Evolutionary conservation across 2,329 filamentous ascomycete species (phyloP).

Genomic region (Herpotrichia juniperi): DNA sequence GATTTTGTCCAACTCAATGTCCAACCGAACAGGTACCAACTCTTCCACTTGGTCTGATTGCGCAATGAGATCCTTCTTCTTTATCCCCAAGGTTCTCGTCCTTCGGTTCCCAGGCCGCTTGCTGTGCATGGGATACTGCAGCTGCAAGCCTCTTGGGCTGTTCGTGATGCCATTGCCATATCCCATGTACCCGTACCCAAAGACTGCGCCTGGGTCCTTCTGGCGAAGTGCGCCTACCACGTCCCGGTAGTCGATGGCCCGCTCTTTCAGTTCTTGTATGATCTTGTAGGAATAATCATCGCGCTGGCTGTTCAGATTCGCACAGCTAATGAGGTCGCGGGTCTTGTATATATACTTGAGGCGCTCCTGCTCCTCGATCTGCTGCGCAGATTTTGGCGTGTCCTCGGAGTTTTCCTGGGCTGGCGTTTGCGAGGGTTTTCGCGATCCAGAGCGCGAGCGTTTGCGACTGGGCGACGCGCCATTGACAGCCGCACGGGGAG

Average conservation of each 20-base stretch:
- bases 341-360: conserved; percentile 63
- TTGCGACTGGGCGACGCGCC: conserved; percentile 60
- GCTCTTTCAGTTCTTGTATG: conserved; percentile 61
- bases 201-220: conserved; percentile 63
- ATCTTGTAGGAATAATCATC: conserved; percentile 62
- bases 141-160: conserved; percentile 61
- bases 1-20: conserved; percentile 95
- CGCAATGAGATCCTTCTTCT: conserved; percentile 74
- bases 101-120: conserved; percentile 77
- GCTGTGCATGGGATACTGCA: conserved; percentile 82
- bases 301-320: conserved; percentile 56
- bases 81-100: conserved; percentile 74
- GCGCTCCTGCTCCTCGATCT: conserved; percentile 25
- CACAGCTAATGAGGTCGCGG: conserved; percentile 66
- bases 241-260: conserved; percentile 35
- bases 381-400: conserved; percentile 40
- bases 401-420: conserved; percentile 45
- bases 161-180: conserved; percentile 88
- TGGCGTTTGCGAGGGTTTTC: conserved; percentile 51
- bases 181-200: conserved; percentile 79
- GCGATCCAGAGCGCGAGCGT: conserved; percentile 65
- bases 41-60: conserved; percentile 93
- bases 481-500: conserved; percentile 49
- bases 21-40: conserved; percentile 85
- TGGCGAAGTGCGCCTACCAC: conserved; percentile 65